Evolutionary conservation across 306 rosid species (phyloP).

Genomic region (Alnus rubra): DNA sequence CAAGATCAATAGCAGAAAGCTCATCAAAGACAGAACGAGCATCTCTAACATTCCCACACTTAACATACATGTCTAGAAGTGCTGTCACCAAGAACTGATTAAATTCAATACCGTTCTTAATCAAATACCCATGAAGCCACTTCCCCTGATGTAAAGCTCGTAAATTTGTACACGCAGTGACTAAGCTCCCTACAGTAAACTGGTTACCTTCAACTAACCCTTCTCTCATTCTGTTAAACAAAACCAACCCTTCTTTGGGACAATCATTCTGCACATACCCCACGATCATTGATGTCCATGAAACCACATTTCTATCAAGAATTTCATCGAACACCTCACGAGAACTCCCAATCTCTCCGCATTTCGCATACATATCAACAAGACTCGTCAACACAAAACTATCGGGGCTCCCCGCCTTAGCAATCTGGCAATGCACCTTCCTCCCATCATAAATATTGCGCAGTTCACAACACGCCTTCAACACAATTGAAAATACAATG

Average conservation of each 20-base stretch:
- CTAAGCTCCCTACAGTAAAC: slow-evolving; percentile 58
- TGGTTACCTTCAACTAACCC: slow-evolving; percentile 55
- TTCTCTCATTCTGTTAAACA: slow-evolving; percentile 69
- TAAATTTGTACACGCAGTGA: slow-evolving; percentile 53
- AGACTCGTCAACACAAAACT: slow-evolving; percentile 51
- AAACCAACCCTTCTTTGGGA: slow-evolving; percentile 45
- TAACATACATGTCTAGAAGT: slow-evolving; percentile 68
- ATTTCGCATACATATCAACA: slow-evolving; percentile 57
- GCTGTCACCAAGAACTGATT: slow-evolving; percentile 48
- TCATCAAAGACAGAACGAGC: slow-evolving; percentile 64
- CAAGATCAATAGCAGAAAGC: slow-evolving; percentile 40
- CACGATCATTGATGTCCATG: slow-evolving; percentile 76
- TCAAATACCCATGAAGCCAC: slow-evolving; percentile 65
- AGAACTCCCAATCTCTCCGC: slow-evolving; percentile 39
- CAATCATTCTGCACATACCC: slow-evolving; percentile 77
- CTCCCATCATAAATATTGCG: slow-evolving; percentile 45
- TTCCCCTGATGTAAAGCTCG: slow-evolving; percentile 70
- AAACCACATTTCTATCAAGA: slow-evolving; percentile 49
- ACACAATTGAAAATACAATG: slow-evolving; percentile 49
- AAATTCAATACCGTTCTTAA: slow-evolving; percentile 47
- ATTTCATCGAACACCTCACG: slow-evolving; percentile 53
- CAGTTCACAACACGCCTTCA: slow-evolving; percentile 58
- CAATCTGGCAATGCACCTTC: slow-evolving; percentile 55
- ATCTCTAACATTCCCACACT: slow-evolving; percentile 60
- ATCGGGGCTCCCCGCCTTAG: slow-evolving; percentile 50